Conservation (phyloP, 257 asterid species). For the Craterostigma plantagineum region DNA sequence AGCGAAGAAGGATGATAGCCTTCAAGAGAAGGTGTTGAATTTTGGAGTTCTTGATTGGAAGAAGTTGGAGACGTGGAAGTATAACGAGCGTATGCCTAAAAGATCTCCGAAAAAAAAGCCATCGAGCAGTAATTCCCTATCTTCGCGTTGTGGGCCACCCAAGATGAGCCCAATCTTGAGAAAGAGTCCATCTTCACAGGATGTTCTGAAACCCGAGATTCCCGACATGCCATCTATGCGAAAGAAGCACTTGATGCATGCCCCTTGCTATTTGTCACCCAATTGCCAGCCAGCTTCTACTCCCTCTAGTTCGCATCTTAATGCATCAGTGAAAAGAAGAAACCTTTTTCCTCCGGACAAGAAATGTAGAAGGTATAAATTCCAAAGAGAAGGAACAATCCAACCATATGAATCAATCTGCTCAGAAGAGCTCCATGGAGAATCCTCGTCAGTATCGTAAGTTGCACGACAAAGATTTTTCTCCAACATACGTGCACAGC, state of each 20-base stretch:
- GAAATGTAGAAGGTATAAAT: neutral
- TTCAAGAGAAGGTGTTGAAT: constrained; percentile 72
- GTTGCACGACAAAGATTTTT: constrained; percentile 12
- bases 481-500: constrained; percentile 14
- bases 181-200: constrained; percentile 4
- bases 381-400: constrained; percentile 21
- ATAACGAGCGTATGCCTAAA: constrained; percentile 50
- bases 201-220: constrained; percentile 2
- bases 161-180: constrained; percentile 16
- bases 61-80: constrained; percentile 74
- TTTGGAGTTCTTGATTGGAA: constrained; percentile 95
- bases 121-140: constrained; percentile 14
- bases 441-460: constrained; percentile 15
- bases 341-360: constrained; percentile 9
- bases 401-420: constrained; percentile 18
- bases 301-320: constrained; percentile 12
- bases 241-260: constrained; percentile 6
- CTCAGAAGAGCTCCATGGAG: constrained; percentile 14
- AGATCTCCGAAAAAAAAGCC: constrained; percentile 26
- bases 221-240: constrained; percentile 13
- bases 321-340: constrained; percentile 14
- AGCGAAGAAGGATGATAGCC: constrained; percentile 33
- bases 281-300: constrained; percentile 15
- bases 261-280: constrained; percentile 12
- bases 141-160: constrained; percentile 22